Evolutionary conservation across 495 filamentous ascomycete genomes (phyloP).

Genomic region (Neurospora sp.): DNA sequence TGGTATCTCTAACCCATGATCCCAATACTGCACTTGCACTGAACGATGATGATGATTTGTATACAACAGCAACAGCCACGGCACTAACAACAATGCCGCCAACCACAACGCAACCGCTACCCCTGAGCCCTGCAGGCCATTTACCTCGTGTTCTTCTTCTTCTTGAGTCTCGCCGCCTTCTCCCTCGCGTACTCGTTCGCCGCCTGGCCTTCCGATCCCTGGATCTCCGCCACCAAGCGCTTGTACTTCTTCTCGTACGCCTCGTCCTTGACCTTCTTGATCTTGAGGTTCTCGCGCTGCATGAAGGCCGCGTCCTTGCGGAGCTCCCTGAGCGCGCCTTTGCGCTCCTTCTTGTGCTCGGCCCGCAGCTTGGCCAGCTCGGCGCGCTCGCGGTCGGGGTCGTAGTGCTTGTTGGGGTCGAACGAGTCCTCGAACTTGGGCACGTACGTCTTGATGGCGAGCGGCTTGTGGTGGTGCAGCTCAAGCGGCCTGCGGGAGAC

Average conservation of each 20-base stretch:
- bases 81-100: neutral
- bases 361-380: conserved; percentile 69
- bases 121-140: neutral
- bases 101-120: neutral
- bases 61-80: conserved; percentile 6
- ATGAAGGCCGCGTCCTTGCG: conserved; percentile 90
- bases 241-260: conserved; percentile 94
- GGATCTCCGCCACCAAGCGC: conserved; percentile 84
- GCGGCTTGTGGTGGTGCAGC: conserved; percentile 80
- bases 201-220: conserved; percentile 82
- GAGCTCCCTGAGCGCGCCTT: conserved; percentile 89
- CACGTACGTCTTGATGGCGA: conserved; percentile 78
- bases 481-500: conserved; percentile 64
- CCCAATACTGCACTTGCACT: neutral
- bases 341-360: conserved; percentile 89
- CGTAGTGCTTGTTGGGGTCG: conserved; percentile 92
- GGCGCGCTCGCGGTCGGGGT: conserved; percentile 79
- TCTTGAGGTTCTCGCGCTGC: conserved; percentile 72
- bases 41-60: neutral
- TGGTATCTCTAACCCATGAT: neutral
- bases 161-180: conserved; percentile 59
- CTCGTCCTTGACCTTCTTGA: conserved; percentile 85
- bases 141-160: conserved; percentile 34
- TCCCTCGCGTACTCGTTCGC: conserved; percentile 81
- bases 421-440: conserved; percentile 96